A percentile compares a stretch with the other conserved stretches of the same genome.
Conservation (phyloP, 2,329 filamentous ascomycete genomes). For the Verticillium isaacii region DNA sequence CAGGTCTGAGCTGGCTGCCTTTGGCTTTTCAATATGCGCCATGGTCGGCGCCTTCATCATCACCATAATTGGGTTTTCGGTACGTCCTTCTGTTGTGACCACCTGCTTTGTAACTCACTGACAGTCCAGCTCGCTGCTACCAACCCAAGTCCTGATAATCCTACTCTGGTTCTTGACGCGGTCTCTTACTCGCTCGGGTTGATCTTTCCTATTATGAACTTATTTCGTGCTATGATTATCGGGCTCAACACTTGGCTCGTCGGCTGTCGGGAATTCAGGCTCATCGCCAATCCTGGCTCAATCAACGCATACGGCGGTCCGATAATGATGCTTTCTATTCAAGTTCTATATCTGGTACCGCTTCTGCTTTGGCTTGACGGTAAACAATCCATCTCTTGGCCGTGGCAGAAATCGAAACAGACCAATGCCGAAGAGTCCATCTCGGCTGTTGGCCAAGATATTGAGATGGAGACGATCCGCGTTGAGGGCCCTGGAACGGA, state of each 20-base stretch:
- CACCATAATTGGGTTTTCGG: constrained; percentile 13
- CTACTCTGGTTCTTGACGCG: constrained; percentile 15
- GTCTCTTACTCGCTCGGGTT: constrained; percentile 54
- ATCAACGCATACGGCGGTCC: constrained; percentile 63
- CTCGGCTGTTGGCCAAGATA: background rate
- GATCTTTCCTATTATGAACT: constrained; percentile 56
- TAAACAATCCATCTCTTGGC: constrained; percentile 33
- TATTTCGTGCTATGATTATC: constrained; percentile 55
- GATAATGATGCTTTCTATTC: constrained; percentile 61
- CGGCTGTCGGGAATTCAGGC: constrained; percentile 44
- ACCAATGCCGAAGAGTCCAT: constrained; percentile 13
- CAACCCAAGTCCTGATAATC: background rate
- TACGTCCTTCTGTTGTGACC: constrained; percentile 15
- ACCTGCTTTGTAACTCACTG: background rate
- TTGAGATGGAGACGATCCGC: constrained; percentile 15
- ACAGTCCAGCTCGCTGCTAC: background rate
- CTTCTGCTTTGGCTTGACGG: constrained; percentile 60
- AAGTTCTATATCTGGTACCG: constrained; percentile 53
- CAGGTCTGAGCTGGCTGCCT: constrained; percentile 58
- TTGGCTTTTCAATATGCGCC: constrained; percentile 43
- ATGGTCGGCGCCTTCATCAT: constrained; percentile 19
- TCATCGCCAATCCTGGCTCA: constrained; percentile 43
- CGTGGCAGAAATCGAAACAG: constrained; percentile 4
- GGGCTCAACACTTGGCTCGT: constrained; percentile 60
- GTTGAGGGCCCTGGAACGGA: constrained; percentile 16